Percentiles rank a stretch among this genome's conserved stretches.
Evolutionary conservation across 2,329 filamentous ascomycete genomes (phyloP).

Genomic region (Coniochaeta sp.): DNA sequence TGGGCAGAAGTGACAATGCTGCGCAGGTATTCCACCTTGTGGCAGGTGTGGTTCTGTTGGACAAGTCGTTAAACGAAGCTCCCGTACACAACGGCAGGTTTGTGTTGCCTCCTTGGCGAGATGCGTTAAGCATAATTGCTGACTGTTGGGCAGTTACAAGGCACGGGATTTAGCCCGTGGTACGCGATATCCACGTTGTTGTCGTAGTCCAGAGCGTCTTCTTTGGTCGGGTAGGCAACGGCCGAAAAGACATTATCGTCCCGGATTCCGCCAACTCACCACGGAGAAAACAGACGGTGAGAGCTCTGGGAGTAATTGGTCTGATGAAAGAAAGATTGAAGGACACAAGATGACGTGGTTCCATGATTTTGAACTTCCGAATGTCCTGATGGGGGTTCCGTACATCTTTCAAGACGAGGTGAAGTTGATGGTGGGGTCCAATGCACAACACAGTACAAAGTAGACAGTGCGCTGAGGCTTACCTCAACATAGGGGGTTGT

Average conservation of each 20-base stretch:
- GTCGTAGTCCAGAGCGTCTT: not conserved
- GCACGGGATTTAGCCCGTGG: not conserved
- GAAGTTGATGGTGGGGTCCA: not conserved
- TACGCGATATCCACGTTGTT: not conserved
- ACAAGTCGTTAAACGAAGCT: slow-evolving; percentile 1
- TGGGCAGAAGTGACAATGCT: slow-evolving; percentile 2
- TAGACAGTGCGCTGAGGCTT: not conserved
- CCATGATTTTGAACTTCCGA: no score
- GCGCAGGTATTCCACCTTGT: slow-evolving; percentile 6
- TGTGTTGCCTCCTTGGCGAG: slow-evolving; percentile 8
- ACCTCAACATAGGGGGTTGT: not conserved
- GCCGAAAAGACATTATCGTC: not conserved
- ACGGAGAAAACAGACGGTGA: no score
- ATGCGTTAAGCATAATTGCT: not conserved
- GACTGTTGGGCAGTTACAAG: not conserved
- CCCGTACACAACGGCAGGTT: slow-evolving; percentile 8
- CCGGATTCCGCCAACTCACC: not conserved
- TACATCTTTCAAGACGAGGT: not conserved
- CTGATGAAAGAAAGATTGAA: not conserved
- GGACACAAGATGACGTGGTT: not conserved
- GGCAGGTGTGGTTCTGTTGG: slow-evolving; percentile 5
- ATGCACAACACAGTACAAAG: no score
- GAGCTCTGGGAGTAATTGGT: no score
- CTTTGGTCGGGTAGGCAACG: not conserved
- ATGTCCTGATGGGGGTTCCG: no score